phyloP scores from a whole-genome alignment of 257 asterid species.

The Lycium barbarum region DNA sequence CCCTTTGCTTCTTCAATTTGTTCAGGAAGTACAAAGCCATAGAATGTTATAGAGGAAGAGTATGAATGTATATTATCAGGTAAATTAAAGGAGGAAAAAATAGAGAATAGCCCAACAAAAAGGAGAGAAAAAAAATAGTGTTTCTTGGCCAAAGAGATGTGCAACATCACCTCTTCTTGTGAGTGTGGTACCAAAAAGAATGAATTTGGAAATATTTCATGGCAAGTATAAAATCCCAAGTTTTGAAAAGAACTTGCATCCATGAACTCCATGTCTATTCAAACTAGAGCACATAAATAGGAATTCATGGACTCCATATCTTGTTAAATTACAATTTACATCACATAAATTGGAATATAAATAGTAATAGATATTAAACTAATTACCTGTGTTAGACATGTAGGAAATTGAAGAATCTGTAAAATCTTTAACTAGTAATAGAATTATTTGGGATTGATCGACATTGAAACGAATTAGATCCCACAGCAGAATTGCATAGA shows the following conservation, averaged over 20 bases:
- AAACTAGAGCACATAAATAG: no score
- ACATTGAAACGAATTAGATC: not conserved
- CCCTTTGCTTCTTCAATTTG: no score
- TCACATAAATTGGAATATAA: not conserved
- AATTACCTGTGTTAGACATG: not conserved
- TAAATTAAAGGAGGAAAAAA: no score
- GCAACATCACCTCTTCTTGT: not conserved
- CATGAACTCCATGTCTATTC: no score
- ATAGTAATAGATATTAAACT: not conserved
- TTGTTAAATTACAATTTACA: not conserved
- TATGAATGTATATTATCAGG: no score
- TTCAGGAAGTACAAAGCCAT: no score
- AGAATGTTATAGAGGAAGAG: no score
- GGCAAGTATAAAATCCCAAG: not conserved
- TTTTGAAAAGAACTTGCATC: not conserved
- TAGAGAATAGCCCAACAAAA: no score
- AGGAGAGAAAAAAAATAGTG: no score
- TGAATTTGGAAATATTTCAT: not conserved
- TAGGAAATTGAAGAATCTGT: not conserved
- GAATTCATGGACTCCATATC: not conserved
- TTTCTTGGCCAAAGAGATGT: no score
- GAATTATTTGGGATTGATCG: not conserved
- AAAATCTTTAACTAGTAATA: not conserved
- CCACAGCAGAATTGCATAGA: not conserved
- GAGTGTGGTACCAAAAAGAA: not conserved